Conservation (phyloP, 495 filamentous ascomycete genomes). For the Podospora australis region DNA sequence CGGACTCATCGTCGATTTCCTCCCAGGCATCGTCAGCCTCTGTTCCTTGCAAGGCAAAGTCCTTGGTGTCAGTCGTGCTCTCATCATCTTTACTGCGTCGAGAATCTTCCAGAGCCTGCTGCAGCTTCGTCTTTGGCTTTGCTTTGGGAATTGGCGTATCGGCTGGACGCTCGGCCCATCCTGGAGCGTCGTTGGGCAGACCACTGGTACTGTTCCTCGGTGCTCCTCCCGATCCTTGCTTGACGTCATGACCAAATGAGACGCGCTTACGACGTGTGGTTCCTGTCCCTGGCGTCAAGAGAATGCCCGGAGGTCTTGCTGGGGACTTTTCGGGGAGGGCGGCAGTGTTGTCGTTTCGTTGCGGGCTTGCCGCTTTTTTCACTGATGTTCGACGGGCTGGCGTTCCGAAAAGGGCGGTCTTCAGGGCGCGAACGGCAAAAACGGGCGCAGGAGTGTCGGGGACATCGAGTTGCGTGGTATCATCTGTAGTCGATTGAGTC, state of each 20-base stretch:
- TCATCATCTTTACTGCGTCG: constrained; percentile 25
- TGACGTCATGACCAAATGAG: constrained; percentile 67
- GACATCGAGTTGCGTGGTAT: constrained; percentile 50
- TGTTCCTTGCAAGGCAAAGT: constrained; percentile 20
- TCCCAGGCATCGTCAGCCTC: constrained; percentile 37
- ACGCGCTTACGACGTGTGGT: constrained; percentile 79
- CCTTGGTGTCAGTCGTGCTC: constrained; percentile 10
- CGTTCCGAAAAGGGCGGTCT: constrained; percentile 84
- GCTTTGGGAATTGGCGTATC: constrained; percentile 22
- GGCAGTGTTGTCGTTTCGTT: neutral
- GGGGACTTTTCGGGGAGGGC: constrained; percentile 28
- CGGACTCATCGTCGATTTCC: constrained; percentile 29
- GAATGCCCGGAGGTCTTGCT: constrained; percentile 53
- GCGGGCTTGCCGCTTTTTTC: constrained; percentile 12
- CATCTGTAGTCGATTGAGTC: constrained; percentile 27
- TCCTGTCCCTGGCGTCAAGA: constrained; percentile 82
- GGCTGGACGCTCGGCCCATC: constrained; percentile 37
- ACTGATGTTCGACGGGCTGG: constrained; percentile 44
- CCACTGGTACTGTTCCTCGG: constrained; percentile 38
- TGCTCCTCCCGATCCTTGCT: constrained; percentile 25
- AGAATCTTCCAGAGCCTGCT: constrained; percentile 44
- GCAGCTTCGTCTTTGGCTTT: constrained; percentile 48
- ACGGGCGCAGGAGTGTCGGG: constrained; percentile 92
- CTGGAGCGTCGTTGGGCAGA: constrained; percentile 47
- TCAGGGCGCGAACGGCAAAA: constrained; percentile 89